A percentile compares a stretch with the other conserved stretches of the same genome.
These are phyloP conservation scores for Echium plantagineum DNA, from an alignment of 257 asterid genomes.

Conservation along the genomic window DNA sequence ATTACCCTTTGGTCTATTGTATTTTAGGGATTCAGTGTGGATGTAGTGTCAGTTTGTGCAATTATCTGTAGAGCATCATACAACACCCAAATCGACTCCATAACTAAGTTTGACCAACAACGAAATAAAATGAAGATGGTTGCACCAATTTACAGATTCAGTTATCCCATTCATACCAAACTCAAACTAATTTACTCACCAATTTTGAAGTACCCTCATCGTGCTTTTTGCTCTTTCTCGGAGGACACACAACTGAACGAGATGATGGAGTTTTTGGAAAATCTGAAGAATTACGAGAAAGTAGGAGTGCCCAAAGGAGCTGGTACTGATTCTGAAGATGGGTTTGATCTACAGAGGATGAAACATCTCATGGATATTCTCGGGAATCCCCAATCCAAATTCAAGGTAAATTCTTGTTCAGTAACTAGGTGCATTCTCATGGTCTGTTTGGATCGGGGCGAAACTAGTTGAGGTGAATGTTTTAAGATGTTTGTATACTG, in stretches of 20 bases:
- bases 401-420: too few species aligned
- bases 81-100: too few species aligned
- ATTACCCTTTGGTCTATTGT: too few species aligned
- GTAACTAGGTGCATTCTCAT: too few species aligned
- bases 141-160: conserved; percentile 5
- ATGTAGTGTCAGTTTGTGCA: too few species aligned
- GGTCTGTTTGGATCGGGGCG: too few species aligned
- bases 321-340: conserved; percentile 72
- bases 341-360: conserved; percentile 91
- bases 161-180: not conserved
- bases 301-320: conserved; percentile 77
- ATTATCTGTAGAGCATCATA: too few species aligned
- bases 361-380: conserved; percentile 49
- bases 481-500: too few species aligned
- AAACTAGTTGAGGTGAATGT: too few species aligned
- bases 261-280: conserved; percentile 48
- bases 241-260: conserved; percentile 43
- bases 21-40: too few species aligned
- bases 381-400: conserved; percentile 74
- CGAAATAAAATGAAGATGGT: conserved; percentile 1
- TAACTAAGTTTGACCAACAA: too few species aligned
- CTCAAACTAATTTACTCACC: not conserved
- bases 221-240: conserved; percentile 21
- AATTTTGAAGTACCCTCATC: conserved; percentile 14
- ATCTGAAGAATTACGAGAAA: conserved; percentile 75